Base-by-base conservation (phyloP, 2,329 filamentous ascomycete species). In the Pestalotiopsis sp. region DNA sequence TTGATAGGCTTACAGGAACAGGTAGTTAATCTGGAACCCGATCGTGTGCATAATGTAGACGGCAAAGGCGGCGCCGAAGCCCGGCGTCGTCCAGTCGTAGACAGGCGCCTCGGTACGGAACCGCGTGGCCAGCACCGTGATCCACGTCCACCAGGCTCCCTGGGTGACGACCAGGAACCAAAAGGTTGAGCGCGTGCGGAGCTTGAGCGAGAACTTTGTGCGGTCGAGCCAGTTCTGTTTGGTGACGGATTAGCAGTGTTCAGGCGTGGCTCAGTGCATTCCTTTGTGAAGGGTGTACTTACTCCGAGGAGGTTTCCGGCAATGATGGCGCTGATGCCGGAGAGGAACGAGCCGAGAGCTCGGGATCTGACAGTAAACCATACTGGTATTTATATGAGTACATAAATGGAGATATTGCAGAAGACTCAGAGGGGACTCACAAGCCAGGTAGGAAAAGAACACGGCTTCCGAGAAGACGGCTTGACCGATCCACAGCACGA, bases 81-180 rank as follows among this genome's bases (percentile, higher is more conserved):
- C 90, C 0, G 80, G 70, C 70, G 85, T 85, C 0, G 76, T 74
- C 92, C 92, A 94, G 77, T 94, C 92, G 72, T 88, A 91, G 0
- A 84, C 86, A 0, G 91, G 91, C 20, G 83, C 80, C 0, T 85
- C 87, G 12, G 80, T 78, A 17, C 83, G 83, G 76, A 89, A 93
- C 38, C 87, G 82, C 0, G 90, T 90, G 0, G 89, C 89, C 2
- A 92, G 78, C 2, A 93, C 79, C 0, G 91, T 92, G 0, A 86
- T 87, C 91, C 92, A 94, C 3, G 89, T 82, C 91, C 92, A 94
- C 87, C 90, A 93, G 0, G 83, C 90, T 0, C 91, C 91, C 73
- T 92, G 90, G 0, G 91, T 76, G 0, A 84, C 80, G 17, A 86
- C 81, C 58, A 91, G 84, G 3, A 81, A 68, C 70, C 80, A 82